Evolutionary conservation across 164 flowering plant genomes (phyloP), one percentile per base, ranked within the genome.

Genomic region (Magnolia kwangsiensis): DNA sequence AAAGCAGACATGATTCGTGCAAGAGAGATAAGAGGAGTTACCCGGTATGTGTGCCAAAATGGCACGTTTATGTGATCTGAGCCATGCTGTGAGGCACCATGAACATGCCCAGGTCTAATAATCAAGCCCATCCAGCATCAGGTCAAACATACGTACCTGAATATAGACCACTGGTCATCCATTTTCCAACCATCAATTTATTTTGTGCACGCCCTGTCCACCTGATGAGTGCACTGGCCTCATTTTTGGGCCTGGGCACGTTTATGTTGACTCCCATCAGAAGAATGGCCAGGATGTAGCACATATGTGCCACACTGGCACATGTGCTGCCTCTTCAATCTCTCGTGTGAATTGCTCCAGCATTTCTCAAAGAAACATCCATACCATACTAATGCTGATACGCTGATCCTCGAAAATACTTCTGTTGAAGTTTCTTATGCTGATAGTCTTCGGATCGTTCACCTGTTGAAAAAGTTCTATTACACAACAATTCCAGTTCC

Each of bases 351-450:
- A 55, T 55, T 55, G 13, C 18, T 55, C 18, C 61, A 55, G 61
- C 61, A 55, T 55, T 55, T 55, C 13, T 55, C 16, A 55, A 55
- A 55, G 13, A 55, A 55, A 16, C 70, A 49, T n/a, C 81, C 91
- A 18, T 82, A 95, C 98, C 95, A 92, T 88, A 77, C 98, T 92
- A 27, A 92, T 88, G 87, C 83, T 87, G 45, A 93, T 89, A 67
- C 98, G 97, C 51, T 84, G 63, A 74, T 95, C 99, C 75, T 89
- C 86, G 86, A 89, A 81, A 73, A 95, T 23, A 9, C 27, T 78
- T 76, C 72, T 86, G 64, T 93, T 93, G 79, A 95, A 92, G 51
- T 87, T 82, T 81, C 98, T 84, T 68, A 93, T 86, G 86, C 93
- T 86, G 67, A 84, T 72, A 27, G 98, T 93, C 77, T 85, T 90